Percentiles rank a stretch among this genome's conserved stretches.
phyloP scores from a whole-genome alignment of 2,329 filamentous ascomycete species.

The Penicillium corylophilum region DNA sequence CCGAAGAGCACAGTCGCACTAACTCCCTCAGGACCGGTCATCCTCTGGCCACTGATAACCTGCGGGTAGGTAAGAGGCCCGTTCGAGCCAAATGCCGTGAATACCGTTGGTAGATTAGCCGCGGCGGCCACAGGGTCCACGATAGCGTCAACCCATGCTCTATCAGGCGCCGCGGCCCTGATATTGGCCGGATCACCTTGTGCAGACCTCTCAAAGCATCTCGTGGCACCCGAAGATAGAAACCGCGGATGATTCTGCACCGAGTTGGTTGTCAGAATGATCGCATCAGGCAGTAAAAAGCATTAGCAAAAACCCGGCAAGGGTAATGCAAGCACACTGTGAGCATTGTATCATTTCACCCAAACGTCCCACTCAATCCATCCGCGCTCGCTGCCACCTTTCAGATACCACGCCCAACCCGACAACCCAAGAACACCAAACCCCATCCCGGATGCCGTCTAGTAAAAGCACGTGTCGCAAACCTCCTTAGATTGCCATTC shows the following conservation, averaged over 20 bases:
- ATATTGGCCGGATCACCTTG: neutral
- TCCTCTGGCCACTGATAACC: neutral
- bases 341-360: too few relatives aligned
- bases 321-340: too few relatives aligned
- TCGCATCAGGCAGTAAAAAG: too few relatives aligned
- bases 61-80: slow-evolving; percentile 3
- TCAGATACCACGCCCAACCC: too few relatives aligned
- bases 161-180: neutral
- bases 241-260: neutral
- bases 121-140: neutral
- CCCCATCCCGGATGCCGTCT: too few relatives aligned
- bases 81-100: neutral
- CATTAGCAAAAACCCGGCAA: too few relatives aligned
- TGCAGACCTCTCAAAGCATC: neutral
- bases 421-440: too few relatives aligned
- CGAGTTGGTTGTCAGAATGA: too few relatives aligned
- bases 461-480: too few relatives aligned
- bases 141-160: neutral
- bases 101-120: neutral
- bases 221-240: neutral
- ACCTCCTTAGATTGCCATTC: too few relatives aligned
- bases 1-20: neutral
- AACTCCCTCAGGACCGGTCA: neutral
- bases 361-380: too few relatives aligned
- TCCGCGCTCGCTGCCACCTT: too few relatives aligned